Base-by-base conservation (phyloP, 1,284 basidiomycete species). In the Microbotryum violaceum region DNA sequence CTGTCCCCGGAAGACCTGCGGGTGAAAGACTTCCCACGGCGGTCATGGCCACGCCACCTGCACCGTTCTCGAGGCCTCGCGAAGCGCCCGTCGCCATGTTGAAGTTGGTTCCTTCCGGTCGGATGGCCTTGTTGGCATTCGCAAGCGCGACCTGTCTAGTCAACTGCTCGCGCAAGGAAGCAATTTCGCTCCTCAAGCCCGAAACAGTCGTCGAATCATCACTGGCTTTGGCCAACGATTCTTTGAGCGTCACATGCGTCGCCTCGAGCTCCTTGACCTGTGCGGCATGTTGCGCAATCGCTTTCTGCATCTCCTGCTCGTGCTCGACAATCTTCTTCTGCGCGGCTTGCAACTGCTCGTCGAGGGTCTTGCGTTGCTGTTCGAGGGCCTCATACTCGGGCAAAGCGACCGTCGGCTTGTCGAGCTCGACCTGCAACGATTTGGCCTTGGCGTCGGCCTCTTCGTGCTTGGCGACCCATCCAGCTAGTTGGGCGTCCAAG, bases 61-160 rank as follows among this genome's bases (percentile, higher is more conserved):
- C 77, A 7, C 65, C 66, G 58, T 78, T 79, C 59, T 74, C 70
- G 49, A 74, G 60, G 23, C 27, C 60, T 67, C 70, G 49, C 79
- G 79, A 56, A 78, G 81, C 46, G 76, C 72, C 66, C 81, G 84
- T 60, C 78, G 69, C 58, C 69, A 81, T 50, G 82, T 75, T 62
- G 85, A 86, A 68, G 44, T 63, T 56, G 23, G 57, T 65, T 16
- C 61, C 66, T 8, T 69, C 67, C 55, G 88, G 78, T 37, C 80
- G 80, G 18, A 58, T 54, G 27, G 60, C 63, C 57, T 68, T 70
- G 49, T 55, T 60, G 1, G 67, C 56, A 54, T 67, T 70, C 57
- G 89, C 90, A 68, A 93, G 81, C 6, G 94, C 91, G 72, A 91
- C 91, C 23, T 92, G 87, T 33, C 96, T 85, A 72, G 93, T 92